Conservation (phyloP, 2,329 filamentous ascomycete genomes). For the Microascus cirrosus region DNA sequence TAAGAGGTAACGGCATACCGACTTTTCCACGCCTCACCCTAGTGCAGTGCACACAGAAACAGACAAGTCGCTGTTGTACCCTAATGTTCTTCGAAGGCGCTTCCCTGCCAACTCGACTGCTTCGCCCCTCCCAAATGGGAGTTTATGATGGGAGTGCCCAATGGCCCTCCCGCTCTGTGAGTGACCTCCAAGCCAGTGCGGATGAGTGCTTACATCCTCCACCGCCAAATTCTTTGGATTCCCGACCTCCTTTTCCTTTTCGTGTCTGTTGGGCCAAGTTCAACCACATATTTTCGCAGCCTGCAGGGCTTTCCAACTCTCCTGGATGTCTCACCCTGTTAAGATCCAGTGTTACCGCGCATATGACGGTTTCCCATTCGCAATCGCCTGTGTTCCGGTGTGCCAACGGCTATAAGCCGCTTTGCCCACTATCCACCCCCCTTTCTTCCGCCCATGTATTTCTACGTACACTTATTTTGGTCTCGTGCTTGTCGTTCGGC, state of each 20-base stretch:
- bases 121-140: not conserved
- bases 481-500: not conserved
- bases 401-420: not conserved
- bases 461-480: too few relatives aligned
- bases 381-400: not conserved
- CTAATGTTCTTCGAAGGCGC: not conserved
- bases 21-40: not conserved
- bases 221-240: not conserved
- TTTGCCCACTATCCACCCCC: not conserved
- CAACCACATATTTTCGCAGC: not conserved
- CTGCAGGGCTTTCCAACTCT: not conserved
- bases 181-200: not conserved
- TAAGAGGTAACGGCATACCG: not conserved
- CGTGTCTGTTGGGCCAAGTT: not conserved
- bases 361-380: not conserved
- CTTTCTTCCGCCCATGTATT: not conserved
- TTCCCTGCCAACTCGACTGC: not conserved
- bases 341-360: not conserved
- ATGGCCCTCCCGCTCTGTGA: not conserved
- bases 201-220: not conserved
- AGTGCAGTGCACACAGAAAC: not conserved
- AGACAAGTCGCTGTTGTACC: not conserved
- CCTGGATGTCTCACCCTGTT: not conserved
- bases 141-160: not conserved
- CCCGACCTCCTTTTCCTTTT: not conserved